Evolutionary conservation across 495 filamentous ascomycete species (phyloP), one percentile per base, ranked within the genome.

Genomic region (Lasiosphaeriaceae sp.): DNA sequence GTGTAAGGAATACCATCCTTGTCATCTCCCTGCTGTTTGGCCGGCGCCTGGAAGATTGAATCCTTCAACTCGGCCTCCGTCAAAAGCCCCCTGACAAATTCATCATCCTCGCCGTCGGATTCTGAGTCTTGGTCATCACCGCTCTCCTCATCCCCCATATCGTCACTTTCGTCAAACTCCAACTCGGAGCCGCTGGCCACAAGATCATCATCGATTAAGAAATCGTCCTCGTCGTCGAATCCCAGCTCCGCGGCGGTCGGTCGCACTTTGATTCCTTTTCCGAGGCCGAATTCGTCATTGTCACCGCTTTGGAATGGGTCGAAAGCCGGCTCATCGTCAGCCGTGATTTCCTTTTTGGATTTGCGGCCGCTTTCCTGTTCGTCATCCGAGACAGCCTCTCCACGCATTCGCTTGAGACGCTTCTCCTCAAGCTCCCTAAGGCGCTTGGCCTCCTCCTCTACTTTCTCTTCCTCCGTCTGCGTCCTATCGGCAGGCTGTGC

Each of bases 151-250:
- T 80, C 79, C n/a, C 66, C 80, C 17, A 76, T 74, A 45, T 72
- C 77, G 48, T 83, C 72, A 22, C 74, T 79, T 11, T 77, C 71
- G 56, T 79, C 80, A 8, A 82, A 79, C 20, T 87, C 85, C 7
- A 81, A 59, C 8, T 86, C 84, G 12, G 85, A 86, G 31, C 78
- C 86, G 54, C 79, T 86, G 1, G 84, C 83, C 47, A 96, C 80
- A 1, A 96, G 80, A 50, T 96, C 86, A 54, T 94, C 89, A 56
- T 96, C 93, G 53, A 96, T 86, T 9, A 90, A 54, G 61, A 97
- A 97, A 56, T 96, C 89, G 65, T 96, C 92, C 66, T 97, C 92
- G 60, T 96, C 92, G 58, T 96, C 90, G 29, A 92, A 85, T 24
- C 79, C 73, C 22, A 84, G 65, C 58, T 83, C 77, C 14, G 71